Conservation (phyloP, 352 stramenopile genomes). For the Globisporangium emineosum region DNA sequence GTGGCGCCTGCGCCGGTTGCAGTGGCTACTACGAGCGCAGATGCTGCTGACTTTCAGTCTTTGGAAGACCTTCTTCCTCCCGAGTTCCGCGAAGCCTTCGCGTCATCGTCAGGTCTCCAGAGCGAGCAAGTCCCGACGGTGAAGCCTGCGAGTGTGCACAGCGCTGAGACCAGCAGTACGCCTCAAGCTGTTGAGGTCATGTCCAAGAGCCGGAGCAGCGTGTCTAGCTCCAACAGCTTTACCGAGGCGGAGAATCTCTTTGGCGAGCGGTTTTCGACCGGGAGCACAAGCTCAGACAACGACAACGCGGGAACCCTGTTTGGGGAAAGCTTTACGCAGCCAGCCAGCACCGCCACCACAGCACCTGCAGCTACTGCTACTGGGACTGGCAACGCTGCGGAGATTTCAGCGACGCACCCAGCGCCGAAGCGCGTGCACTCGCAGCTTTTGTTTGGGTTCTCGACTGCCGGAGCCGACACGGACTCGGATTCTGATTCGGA, state of each 20-base stretch:
- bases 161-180: background rate
- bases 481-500: constrained; percentile 52
- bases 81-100: constrained; percentile 14
- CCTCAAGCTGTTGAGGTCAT: background rate
- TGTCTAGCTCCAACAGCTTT: background rate
- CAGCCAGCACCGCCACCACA: background rate
- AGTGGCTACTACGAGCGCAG: background rate
- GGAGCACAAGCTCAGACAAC: constrained; percentile 30
- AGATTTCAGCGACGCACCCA: background rate
- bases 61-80: constrained; percentile 3
- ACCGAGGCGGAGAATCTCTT: constrained; percentile 20
- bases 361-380: background rate
- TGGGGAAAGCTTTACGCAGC: constrained; percentile 28
- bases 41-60: background rate
- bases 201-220: background rate
- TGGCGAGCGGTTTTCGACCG: constrained; percentile 17
- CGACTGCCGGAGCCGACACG: constrained; percentile 37
- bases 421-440: constrained; percentile 16
- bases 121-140: background rate
- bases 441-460: constrained; percentile 57
- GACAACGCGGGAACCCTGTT: constrained; percentile 52
- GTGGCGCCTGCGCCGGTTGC: background rate
- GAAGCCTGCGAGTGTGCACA: background rate
- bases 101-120: background rate
- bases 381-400: background rate